Evolutionary conservation across 306 rosid species (phyloP).

Genomic region (Vigna unguiculata): DNA sequence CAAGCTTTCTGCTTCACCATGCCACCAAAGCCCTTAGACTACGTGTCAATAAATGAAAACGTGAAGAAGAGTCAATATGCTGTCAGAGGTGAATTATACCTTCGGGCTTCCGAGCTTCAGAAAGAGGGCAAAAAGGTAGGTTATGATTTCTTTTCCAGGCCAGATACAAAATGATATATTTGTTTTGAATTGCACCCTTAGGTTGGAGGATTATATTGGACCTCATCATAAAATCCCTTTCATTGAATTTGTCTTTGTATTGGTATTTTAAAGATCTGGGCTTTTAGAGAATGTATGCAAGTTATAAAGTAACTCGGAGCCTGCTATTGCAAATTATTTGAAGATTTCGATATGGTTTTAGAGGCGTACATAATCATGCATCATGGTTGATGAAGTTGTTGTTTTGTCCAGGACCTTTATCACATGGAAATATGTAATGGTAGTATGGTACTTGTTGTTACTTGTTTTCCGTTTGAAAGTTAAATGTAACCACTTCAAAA

Average conservation of each 20-base stretch:
- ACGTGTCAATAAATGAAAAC: slow-evolving; percentile 78
- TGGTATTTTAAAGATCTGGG: background rate
- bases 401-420: slow-evolving; percentile 20
- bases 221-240: slow-evolving; percentile 22
- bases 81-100: slow-evolving; percentile 95
- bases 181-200: slow-evolving; percentile 31
- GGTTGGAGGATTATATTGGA: slow-evolving; percentile 6
- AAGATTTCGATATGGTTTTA: slow-evolving; percentile 12
- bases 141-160: slow-evolving; percentile 18
- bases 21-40: slow-evolving; percentile 86
- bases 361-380: background rate
- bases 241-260: slow-evolving; percentile 3
- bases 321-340: slow-evolving; percentile 18
- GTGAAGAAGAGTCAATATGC: slow-evolving; percentile 97
- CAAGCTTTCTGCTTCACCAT: slow-evolving; percentile 59
- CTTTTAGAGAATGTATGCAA: slow-evolving; percentile 32
- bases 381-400: slow-evolving; percentile 14
- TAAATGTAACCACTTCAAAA: slow-evolving; percentile 5
- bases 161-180: slow-evolving; percentile 7
- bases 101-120: slow-evolving; percentile 96
- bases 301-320: slow-evolving; percentile 14
- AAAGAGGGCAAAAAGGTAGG: slow-evolving; percentile 94
- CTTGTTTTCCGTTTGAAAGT: slow-evolving; percentile 1
- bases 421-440: slow-evolving; percentile 16
- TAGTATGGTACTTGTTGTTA: slow-evolving; percentile 12